Evolutionary conservation across 163 green algal species (phyloP).

Genomic region (Smithsoniella earleae): DNA sequence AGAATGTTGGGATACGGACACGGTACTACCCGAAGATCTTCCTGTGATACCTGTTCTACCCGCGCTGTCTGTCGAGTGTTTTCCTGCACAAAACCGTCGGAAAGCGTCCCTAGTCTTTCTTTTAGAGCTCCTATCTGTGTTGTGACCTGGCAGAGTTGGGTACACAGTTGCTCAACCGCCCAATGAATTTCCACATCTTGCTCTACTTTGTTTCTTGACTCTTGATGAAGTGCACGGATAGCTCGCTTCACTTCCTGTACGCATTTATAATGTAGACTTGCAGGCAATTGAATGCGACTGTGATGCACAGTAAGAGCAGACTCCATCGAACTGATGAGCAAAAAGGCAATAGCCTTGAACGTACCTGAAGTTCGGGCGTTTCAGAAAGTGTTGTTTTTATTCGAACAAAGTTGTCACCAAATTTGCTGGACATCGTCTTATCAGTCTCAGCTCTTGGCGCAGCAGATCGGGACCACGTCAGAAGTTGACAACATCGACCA

Average conservation of each 20-base stretch:
- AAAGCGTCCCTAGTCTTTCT: not conserved
- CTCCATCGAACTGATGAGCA: too few species aligned
- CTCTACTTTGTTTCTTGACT: not conserved
- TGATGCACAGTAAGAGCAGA: too few species aligned
- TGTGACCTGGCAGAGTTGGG: not conserved
- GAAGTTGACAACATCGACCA: too few species aligned
- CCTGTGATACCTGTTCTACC: not conserved
- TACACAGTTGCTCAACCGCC: not conserved
- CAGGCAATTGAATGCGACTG: too few species aligned
- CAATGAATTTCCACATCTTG: slow-evolving; percentile 7
- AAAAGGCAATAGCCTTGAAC: too few species aligned
- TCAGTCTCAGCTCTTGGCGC: too few species aligned
- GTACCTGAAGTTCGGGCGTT: slow-evolving; percentile 16
- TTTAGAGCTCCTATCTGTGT: too few species aligned
- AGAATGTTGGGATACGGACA: too few species aligned
- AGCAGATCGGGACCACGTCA: too few species aligned
- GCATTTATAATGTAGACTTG: too few species aligned
- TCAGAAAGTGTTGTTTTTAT: slow-evolving; percentile 8
- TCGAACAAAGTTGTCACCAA: not conserved
- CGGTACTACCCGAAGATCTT: too few species aligned
- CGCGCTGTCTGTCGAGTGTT: not conserved
- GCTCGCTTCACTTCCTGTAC: not conserved
- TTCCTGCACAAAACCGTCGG: not conserved
- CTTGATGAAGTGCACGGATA: not conserved
- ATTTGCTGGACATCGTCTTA: too few species aligned